Evolutionary conservation across 1,284 basidiomycete genomes (phyloP).

Genomic region (Cystobasidium pallidum): DNA sequence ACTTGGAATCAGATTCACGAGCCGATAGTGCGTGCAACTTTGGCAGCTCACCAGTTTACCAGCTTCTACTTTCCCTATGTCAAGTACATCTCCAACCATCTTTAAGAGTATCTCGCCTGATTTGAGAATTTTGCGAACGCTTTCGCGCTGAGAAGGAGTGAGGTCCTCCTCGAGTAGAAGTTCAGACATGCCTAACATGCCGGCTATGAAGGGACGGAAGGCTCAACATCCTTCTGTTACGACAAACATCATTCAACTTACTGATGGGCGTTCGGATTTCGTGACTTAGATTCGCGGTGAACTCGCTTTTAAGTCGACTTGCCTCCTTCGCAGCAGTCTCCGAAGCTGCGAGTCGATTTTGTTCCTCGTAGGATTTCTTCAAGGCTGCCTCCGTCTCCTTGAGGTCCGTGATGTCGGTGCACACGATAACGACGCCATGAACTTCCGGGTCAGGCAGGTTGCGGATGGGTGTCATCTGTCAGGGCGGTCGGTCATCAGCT

Average conservation of each 20-base stretch:
- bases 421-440: conserved; percentile 57
- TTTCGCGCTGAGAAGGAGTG: conserved; percentile 29
- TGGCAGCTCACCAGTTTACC: conserved; percentile 54
- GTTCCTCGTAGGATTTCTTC: conserved; percentile 54
- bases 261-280: conserved; percentile 46
- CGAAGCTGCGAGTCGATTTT: conserved; percentile 54
- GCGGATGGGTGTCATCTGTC: conserved; percentile 46
- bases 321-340: conserved; percentile 57
- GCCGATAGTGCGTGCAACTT: neutral
- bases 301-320: conserved; percentile 56
- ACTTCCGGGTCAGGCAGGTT: conserved; percentile 42
- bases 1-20: neutral
- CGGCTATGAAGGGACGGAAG: conserved; percentile 26
- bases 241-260: neutral
- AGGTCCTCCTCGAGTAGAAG: conserved; percentile 48
- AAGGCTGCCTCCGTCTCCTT: conserved; percentile 54
- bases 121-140: conserved; percentile 48
- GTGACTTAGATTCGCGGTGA: conserved; percentile 50
- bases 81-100: conserved; percentile 51
- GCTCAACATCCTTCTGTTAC: neutral
- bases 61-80: conserved; percentile 57
- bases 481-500: neutral
- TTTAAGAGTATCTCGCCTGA: conserved; percentile 50
- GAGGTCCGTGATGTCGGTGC: conserved; percentile 56
- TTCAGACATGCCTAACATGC: conserved; percentile 50